phyloP scores from a whole-genome alignment of 345 rosid genomes.

The Lumnitzera littorea region DNA sequence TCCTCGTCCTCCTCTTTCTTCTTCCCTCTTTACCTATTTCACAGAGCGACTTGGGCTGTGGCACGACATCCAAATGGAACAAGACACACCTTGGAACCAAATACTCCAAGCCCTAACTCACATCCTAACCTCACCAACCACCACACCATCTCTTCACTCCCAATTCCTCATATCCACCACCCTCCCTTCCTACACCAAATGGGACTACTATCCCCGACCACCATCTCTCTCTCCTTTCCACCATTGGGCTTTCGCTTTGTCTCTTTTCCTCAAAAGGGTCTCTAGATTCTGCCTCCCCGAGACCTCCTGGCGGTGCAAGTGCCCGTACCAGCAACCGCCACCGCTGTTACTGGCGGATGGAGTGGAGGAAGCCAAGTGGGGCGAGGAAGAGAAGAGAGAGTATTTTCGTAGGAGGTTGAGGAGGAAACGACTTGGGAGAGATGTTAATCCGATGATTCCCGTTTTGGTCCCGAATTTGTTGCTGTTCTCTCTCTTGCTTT shows the following conservation, averaged over 20 bases:
- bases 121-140: conserved; percentile 46
- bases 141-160: conserved; percentile 40
- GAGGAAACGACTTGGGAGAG: conserved; percentile 30
- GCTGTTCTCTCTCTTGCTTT: conserved; percentile 41
- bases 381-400: conserved; percentile 42
- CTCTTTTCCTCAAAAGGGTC: conserved; percentile 47
- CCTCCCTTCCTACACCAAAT: conserved; percentile 49
- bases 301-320: conserved; percentile 70
- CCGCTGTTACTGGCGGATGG: conserved; percentile 55
- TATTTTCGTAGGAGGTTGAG: conserved; percentile 47
- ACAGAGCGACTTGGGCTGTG: too few relatives aligned
- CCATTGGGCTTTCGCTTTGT: conserved; percentile 31
- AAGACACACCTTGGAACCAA: conserved; percentile 33
- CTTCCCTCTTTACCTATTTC: too few relatives aligned
- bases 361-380: conserved; percentile 68
- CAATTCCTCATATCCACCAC: conserved; percentile 44
- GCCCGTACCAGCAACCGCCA: conserved; percentile 79
- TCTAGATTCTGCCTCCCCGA: conserved; percentile 41
- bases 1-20: too few relatives aligned
- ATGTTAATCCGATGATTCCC: conserved; percentile 51
- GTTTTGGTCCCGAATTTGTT: conserved; percentile 51
- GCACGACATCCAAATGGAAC: conserved; percentile 6
- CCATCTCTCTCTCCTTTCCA: conserved; percentile 23
- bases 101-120: conserved; percentile 42
- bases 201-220: conserved; percentile 69